These are phyloP conservation scores for Clonostachys rhizophaga DNA, from an alignment of 2,329 filamentous ascomycete genomes.

Conservation along the genomic window DNA sequence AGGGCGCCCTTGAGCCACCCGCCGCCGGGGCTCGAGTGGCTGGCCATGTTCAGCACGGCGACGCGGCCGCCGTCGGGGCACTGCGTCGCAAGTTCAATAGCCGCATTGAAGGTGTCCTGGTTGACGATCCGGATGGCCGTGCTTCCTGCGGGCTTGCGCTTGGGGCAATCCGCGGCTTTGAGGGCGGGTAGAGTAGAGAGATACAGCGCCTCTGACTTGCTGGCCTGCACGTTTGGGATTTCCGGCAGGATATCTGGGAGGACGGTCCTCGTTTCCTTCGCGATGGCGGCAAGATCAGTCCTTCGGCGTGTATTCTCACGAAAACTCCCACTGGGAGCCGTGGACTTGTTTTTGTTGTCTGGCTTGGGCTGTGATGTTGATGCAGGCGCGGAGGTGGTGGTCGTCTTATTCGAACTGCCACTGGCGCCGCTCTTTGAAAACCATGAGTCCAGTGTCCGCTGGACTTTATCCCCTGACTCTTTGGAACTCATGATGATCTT, in stretches of 20 bases:
- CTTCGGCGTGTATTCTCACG: background rate
- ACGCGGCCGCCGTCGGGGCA: conserved; percentile 25
- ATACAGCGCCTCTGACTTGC: conserved; percentile 28
- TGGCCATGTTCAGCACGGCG: conserved; percentile 65
- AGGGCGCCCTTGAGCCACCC: conserved; percentile 57
- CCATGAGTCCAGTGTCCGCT: conserved; percentile 20
- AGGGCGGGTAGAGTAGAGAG: conserved; percentile 31
- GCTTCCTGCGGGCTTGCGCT: background rate
- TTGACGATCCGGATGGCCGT: conserved; percentile 42
- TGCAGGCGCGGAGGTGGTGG: background rate
- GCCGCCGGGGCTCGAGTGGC: conserved; percentile 51
- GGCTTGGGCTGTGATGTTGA: background rate
- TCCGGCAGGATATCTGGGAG: conserved; percentile 40
- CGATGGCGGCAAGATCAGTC: conserved; percentile 28
- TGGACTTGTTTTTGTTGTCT: no score
- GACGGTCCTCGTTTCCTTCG: conserved; percentile 38
- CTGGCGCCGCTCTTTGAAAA: conserved; percentile 5
- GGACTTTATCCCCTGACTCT: conserved; percentile 3
- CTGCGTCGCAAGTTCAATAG: conserved; percentile 22
- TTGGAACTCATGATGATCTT: background rate
- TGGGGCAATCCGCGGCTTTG: conserved; percentile 33
- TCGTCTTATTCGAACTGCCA: background rate
- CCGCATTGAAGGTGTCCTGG: conserved; percentile 53
- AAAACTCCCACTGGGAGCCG: no score
- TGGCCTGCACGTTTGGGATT: conserved; percentile 30